Base-by-base conservation (phyloP, 768 basidiomycete species). In the Collybia sordida region DNA sequence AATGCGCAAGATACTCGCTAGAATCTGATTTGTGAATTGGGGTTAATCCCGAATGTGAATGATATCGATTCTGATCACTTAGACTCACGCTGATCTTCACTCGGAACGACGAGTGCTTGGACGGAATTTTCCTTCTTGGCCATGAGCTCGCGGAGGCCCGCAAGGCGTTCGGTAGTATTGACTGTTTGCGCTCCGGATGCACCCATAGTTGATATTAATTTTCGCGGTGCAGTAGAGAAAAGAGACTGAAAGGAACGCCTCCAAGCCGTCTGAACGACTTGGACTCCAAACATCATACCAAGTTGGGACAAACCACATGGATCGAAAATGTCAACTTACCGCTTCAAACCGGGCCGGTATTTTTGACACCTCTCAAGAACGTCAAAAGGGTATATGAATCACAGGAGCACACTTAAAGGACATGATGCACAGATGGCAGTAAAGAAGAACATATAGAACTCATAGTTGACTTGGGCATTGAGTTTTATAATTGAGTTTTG, bases 81-180 rank as follows among this genome's bases (percentile, higher is more conserved):
- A 28, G 42, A 79, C 85, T 63, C 68, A 89, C 94, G 96, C 61
- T 92, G 89, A 69, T 98, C 96, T 68, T 93, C 95, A 54, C 89
- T 93, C 3, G 92, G 90, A 38, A 98, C 82, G 1, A 98, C 80
- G 58, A 88, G 82, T 0, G 87, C 90, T 49, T 86, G 77, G 1
- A 96, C 75, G 27, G 55, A 55, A 21, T 67, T 45, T 52, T 67
- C 67, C 23, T 72, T 69, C 58, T 74, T 65, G 48, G 69, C 75
- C 90, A 96, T 89, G 59, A 91, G 70, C 64, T 79, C 77, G 42
- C 93, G 74, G 42, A 96, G 74, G 42, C 67, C 73, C 18, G 73
- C 70, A 5, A 96, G 74, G 46, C 88, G 75, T 43, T 79, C 68
- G 3, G 82, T 73, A 3, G 90, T 91, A 64, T 85, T 59, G 22